Conservation (phyloP, 1,139 yeast species). For the Debaryomycetaceae sp. region DNA sequence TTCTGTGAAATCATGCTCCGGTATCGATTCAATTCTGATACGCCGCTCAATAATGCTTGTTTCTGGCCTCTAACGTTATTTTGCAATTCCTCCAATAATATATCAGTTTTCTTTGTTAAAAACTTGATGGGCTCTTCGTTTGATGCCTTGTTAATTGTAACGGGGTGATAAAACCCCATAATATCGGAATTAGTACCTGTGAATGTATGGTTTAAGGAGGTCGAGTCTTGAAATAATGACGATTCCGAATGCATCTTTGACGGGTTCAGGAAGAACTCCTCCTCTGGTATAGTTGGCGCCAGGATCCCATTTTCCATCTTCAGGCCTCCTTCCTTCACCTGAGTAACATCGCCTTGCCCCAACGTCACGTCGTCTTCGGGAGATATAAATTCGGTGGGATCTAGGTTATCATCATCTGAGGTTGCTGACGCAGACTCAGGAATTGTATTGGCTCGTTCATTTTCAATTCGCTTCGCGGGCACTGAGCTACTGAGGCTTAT, state of each 20-base stretch:
- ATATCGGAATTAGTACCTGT: neutral
- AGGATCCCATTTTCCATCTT: neutral
- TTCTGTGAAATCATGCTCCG: constrained; percentile 25
- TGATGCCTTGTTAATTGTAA: neutral
- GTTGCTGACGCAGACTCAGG: constrained; percentile 16
- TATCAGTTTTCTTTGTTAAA: constrained; percentile 11
- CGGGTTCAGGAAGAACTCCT: constrained; percentile 19
- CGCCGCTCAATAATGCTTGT: constrained; percentile 25
- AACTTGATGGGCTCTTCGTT: constrained; percentile 7
- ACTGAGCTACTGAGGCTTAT: constrained; percentile 17
- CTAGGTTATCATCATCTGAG: constrained; percentile 27
- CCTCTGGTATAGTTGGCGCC: constrained; percentile 6
- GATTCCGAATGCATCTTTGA: constrained; percentile 11
- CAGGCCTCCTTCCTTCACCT: neutral
- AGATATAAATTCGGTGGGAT: constrained; percentile 29
- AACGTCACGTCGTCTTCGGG: constrained; percentile 12
- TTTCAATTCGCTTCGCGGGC: constrained; percentile 3
- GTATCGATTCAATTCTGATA: constrained; percentile 23
- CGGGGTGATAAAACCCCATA: neutral
- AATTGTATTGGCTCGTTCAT: constrained; percentile 4
- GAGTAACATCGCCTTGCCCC: neutral
- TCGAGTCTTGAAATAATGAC: constrained; percentile 1
- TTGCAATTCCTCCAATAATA: constrained; percentile 20
- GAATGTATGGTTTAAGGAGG: neutral
- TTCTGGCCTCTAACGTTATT: constrained; percentile 23